A percentile compares a stretch with the other conserved stretches of the same genome.
Conservation (phyloP, 805 yeast species). For the Barnettozyma botsteinii region DNA sequence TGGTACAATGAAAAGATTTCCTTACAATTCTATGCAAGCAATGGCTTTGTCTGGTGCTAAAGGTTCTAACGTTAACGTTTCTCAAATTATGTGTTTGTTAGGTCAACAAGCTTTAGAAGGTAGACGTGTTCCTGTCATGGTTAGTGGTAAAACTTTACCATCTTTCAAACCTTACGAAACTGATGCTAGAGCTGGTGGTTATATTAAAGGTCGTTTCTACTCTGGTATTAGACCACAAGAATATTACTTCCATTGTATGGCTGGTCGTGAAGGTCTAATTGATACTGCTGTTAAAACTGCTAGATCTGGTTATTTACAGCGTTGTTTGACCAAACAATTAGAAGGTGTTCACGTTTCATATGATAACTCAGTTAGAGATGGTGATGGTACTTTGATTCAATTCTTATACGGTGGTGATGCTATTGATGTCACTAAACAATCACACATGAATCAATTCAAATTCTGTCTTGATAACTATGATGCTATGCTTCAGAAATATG, state of each 20-base stretch:
- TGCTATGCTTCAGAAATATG: conserved; percentile 77
- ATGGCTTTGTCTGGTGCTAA: conserved; percentile 99
- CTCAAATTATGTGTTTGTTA: conserved; percentile 97
- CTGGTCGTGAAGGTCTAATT: conserved; percentile 99
- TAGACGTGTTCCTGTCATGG: conserved; percentile 99
- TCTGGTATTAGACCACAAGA: conserved; percentile 98
- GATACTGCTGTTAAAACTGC: conserved; percentile 99
- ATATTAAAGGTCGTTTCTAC: conserved; percentile 92
- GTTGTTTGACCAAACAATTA: conserved; percentile 95
- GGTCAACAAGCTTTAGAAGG: conserved; percentile 99
- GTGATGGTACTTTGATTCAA: conserved; percentile 90
- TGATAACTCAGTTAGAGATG: conserved; percentile 93
- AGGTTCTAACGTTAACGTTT: conserved; percentile 96
- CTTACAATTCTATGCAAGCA: conserved; percentile 94
- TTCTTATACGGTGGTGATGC: conserved; percentile 98
- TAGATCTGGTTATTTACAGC: conserved; percentile 95
- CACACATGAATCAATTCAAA: conserved; percentile 87
- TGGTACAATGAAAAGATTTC: conserved; percentile 94
- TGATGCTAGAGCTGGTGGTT: conserved; percentile 98
- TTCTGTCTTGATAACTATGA: conserved; percentile 91
- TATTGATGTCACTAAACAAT: conserved; percentile 88
- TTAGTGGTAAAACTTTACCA: conserved; percentile 94
- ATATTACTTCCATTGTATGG: conserved; percentile 99
- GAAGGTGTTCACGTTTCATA: conserved; percentile 95
- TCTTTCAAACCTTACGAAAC: conserved; percentile 96